Evolutionary conservation across 371 early-diverging fungal species (phyloP).

Genomic region (Vairimorpha ceranae): DNA sequence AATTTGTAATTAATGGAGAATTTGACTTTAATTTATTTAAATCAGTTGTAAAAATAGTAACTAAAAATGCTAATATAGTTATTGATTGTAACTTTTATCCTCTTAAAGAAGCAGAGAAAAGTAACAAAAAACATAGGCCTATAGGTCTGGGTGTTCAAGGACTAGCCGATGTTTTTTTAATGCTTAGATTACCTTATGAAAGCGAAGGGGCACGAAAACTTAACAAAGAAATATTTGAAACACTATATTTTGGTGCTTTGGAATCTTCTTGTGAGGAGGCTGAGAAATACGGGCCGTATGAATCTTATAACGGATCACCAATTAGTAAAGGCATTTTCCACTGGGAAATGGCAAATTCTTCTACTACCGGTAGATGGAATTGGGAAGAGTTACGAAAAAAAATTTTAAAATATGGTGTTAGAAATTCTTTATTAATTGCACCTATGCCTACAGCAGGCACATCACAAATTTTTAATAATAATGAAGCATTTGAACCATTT

Average conservation of each 20-base stretch:
- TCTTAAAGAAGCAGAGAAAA: slow-evolving; percentile 73
- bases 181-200: slow-evolving; percentile 88
- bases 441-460: slow-evolving; percentile 99
- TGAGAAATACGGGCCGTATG: slow-evolving; percentile 72
- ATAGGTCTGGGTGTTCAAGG: slow-evolving; percentile 97
- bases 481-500: slow-evolving; percentile 97
- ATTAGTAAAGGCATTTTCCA: slow-evolving; percentile 83
- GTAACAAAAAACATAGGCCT: slow-evolving; percentile 89
- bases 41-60: slow-evolving; percentile 73
- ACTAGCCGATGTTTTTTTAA: slow-evolving; percentile 90
- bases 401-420: slow-evolving; percentile 78
- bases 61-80: slow-evolving; percentile 83
- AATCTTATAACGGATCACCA: slow-evolving; percentile 83
- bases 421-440: slow-evolving; percentile 90
- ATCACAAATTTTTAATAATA: slow-evolving; percentile 92
- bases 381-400: slow-evolving; percentile 76
- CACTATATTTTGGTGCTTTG: slow-evolving; percentile 88
- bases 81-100: slow-evolving; percentile 96
- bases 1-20: slow-evolving; percentile 69
- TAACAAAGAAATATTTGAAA: slow-evolving; percentile 86
- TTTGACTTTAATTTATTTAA: slow-evolving; percentile 49
- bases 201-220: slow-evolving; percentile 76
- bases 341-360: slow-evolving; percentile 82
- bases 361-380: slow-evolving; percentile 73
- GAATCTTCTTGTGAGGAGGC: slow-evolving; percentile 89